phyloP scores from a whole-genome alignment of 805 yeast species.

The Cyberlindnera nakhonratchasimensis region DNA sequence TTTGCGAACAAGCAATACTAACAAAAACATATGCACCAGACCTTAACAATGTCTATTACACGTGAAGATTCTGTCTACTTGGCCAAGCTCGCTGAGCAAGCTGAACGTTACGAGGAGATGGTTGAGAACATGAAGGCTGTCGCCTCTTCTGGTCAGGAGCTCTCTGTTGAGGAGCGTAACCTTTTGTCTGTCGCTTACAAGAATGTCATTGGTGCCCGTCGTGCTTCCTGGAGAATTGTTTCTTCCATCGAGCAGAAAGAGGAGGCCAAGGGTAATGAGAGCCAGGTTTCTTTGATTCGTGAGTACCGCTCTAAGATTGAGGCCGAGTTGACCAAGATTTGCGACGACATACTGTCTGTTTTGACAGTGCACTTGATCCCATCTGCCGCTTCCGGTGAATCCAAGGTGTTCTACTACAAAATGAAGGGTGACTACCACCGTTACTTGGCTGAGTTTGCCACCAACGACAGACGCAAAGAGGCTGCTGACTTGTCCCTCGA shows the following conservation, averaged over 20 bases:
- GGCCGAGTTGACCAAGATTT: constrained; percentile 84
- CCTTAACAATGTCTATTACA: constrained; percentile 57
- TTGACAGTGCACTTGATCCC: constrained; percentile 88
- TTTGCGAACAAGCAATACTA: neutral
- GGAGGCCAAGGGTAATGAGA: constrained; percentile 91
- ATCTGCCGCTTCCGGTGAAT: constrained; percentile 93
- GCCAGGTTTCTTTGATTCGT: constrained; percentile 85
- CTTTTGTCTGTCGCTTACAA: constrained; percentile 95
- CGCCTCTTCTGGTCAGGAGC: constrained; percentile 92
- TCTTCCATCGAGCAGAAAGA: constrained; percentile 98
- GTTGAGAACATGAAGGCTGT: constrained; percentile 98
- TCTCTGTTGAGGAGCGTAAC: constrained; percentile 97
- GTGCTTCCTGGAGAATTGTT: constrained; percentile 99
- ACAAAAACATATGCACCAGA: constrained; percentile 1
- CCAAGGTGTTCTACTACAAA: constrained; percentile 96
- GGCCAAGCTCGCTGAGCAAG: constrained; percentile 98
- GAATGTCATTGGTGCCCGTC: constrained; percentile 97
- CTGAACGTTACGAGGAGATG: constrained; percentile 99
- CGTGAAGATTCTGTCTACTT: constrained; percentile 98
- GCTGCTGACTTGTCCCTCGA: constrained; percentile 91
- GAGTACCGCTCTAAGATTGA: constrained; percentile 95
- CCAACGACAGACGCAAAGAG: constrained; percentile 84
- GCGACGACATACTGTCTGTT: constrained; percentile 89
- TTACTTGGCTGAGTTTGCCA: constrained; percentile 95
- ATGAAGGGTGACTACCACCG: constrained; percentile 99